Conservation (phyloP, 305 asterid genomes). For the Rubia tinctorum region DNA sequence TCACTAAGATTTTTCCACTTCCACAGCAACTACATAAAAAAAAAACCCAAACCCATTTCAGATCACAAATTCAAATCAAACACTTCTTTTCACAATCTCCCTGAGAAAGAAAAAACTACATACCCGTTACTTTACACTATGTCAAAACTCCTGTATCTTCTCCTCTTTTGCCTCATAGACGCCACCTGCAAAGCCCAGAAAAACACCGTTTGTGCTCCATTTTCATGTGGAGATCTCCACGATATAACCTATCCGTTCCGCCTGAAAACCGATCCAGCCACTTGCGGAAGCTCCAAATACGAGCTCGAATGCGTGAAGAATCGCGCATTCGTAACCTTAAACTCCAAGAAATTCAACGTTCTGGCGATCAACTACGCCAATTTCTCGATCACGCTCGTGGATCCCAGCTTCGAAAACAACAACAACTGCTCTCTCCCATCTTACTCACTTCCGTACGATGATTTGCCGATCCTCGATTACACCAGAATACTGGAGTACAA, state of each 20-base stretch:
- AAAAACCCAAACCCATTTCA: background rate
- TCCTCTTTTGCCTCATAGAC: background rate
- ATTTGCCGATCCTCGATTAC: constrained; percentile 6
- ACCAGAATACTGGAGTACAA: constrained; percentile 6
- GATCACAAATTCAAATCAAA: background rate
- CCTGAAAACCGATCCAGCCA: constrained; percentile 22
- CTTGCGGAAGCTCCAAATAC: constrained; percentile 19
- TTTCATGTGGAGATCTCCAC: constrained; percentile 22
- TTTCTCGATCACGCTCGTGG: constrained; percentile 22
- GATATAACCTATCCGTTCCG: constrained; percentile 26
- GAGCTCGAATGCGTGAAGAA: constrained; percentile 25
- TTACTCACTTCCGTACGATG: constrained; percentile 15
- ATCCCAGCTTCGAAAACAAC: constrained; percentile 13
- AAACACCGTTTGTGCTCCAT: constrained; percentile 13
- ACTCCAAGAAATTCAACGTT: constrained; percentile 18
- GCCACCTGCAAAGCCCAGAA: constrained; percentile 17
- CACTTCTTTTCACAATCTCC: background rate
- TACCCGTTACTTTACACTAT: background rate
- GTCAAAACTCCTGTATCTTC: constrained; percentile 9
- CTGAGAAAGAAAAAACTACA: background rate
- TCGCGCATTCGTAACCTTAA: constrained; percentile 13
- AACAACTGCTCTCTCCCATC: constrained; percentile 17
- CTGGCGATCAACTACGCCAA: constrained; percentile 15
- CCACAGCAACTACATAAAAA: background rate
- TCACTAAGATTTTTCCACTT: background rate